phyloP scores from a whole-genome alignment of 1,284 basidiomycete genomes.

The Ustilago hordei region DNA sequence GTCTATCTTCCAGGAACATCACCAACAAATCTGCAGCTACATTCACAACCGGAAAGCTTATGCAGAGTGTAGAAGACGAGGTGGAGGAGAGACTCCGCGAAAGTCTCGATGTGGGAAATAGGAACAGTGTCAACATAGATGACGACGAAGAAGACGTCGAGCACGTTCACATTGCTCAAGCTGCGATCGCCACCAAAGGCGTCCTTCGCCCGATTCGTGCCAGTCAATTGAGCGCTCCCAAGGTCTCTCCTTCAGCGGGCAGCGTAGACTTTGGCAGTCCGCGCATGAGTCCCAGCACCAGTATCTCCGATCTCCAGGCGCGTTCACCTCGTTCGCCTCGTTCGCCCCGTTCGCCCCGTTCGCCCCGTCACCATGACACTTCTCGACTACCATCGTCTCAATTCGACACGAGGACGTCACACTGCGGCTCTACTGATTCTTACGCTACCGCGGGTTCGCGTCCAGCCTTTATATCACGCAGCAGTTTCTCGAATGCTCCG shows the following conservation, averaged over 20 bases:
- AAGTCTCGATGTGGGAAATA: slow-evolving; percentile 20
- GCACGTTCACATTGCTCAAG: slow-evolving; percentile 40
- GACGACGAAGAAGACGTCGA: slow-evolving; percentile 42
- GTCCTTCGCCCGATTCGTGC: slow-evolving; percentile 33
- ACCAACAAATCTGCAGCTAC: background rate
- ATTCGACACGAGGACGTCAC: slow-evolving; percentile 23
- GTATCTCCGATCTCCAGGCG: slow-evolving; percentile 20
- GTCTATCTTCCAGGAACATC: background rate
- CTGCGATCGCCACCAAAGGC: slow-evolving; percentile 40
- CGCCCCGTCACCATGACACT: slow-evolving; percentile 11
- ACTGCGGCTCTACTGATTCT: slow-evolving; percentile 26
- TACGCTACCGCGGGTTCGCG: slow-evolving; percentile 28
- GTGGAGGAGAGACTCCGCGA: slow-evolving; percentile 28
- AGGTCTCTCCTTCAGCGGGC: slow-evolving; percentile 28
- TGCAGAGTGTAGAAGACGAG: slow-evolving; percentile 14
- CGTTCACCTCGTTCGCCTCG: slow-evolving; percentile 12
- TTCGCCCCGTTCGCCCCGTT: slow-evolving; percentile 19
- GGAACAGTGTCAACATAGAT: slow-evolving; percentile 9
- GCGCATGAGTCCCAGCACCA: slow-evolving; percentile 26
- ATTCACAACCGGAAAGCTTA: background rate
- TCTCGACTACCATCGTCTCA: slow-evolving; percentile 24
- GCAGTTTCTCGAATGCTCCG: slow-evolving; percentile 24
- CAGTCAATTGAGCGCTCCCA: slow-evolving; percentile 31
- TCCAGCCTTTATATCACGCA: slow-evolving; percentile 7
- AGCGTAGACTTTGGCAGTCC: slow-evolving; percentile 23